Percentiles rank a stretch among this genome's conserved stretches.
Evolutionary conservation across 768 basidiomycete species (phyloP).

Genomic region (Lyophyllum semitale): DNA sequence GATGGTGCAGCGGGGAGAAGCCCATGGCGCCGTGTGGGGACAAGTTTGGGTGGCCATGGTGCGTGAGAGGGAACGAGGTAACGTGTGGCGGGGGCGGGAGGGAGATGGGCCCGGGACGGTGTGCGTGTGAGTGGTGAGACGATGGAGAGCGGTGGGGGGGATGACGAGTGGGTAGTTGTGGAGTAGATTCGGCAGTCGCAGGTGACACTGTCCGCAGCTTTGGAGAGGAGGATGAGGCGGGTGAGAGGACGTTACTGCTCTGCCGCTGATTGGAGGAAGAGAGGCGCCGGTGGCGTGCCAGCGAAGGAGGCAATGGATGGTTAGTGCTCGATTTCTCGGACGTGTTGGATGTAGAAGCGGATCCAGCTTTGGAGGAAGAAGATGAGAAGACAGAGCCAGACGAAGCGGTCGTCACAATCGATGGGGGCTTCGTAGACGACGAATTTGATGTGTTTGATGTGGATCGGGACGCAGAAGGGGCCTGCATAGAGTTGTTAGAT

Average conservation of each 20-base stretch:
- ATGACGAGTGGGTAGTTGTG: neutral
- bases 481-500: slow-evolving; percentile 2
- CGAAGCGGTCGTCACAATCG: slow-evolving; percentile 3
- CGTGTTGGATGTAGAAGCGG: slow-evolving; percentile 11
- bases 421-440: slow-evolving; percentile 15
- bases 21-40: slow-evolving; percentile 27
- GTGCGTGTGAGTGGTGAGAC: slow-evolving; percentile 25
- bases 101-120: slow-evolving; percentile 72
- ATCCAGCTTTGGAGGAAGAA: slow-evolving; percentile 11
- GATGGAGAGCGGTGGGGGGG: slow-evolving; percentile 13
- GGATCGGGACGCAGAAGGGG: slow-evolving; percentile 10
- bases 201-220: slow-evolving; percentile 40
- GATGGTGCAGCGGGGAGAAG: slow-evolving; percentile 32
- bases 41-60: slow-evolving; percentile 6
- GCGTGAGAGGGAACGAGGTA: slow-evolving; percentile 34
- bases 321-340: slow-evolving; percentile 13
- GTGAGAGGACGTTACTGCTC: neutral
- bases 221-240: slow-evolving; percentile 26
- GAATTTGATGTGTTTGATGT: slow-evolving; percentile 17
- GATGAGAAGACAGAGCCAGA: slow-evolving; percentile 15
- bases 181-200: slow-evolving; percentile 17
- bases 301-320: neutral
- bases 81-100: slow-evolving; percentile 61
- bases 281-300: slow-evolving; percentile 2
- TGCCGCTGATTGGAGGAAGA: slow-evolving; percentile 4